phyloP scores from a whole-genome alignment of 495 filamentous ascomycete genomes.

The Hypoxylon rickii region DNA sequence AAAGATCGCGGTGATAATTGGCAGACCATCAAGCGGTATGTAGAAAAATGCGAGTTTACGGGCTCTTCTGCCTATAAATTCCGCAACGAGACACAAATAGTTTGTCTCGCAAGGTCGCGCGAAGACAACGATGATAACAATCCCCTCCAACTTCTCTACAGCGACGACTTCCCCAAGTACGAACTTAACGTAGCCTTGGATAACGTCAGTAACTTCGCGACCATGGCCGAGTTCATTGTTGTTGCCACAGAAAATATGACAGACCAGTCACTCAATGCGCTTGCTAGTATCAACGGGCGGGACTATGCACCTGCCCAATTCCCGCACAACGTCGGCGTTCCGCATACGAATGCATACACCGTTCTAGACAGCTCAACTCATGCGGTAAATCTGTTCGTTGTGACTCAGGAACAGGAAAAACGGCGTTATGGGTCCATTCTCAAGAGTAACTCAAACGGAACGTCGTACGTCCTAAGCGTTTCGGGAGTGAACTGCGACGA shows the following conservation, averaged over 20 bases:
- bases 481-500: constrained; percentile 76
- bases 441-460: constrained; percentile 98
- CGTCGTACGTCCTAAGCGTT: constrained; percentile 84
- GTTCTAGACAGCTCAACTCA: constrained; percentile 92
- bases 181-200: constrained; percentile 58
- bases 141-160: constrained; percentile 71
- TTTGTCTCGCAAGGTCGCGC: constrained; percentile 76
- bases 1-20: constrained; percentile 77
- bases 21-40: constrained; percentile 67
- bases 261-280: constrained; percentile 70
- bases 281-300: constrained; percentile 80
- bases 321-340: constrained; percentile 76
- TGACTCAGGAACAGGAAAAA: constrained; percentile 62
- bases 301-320: constrained; percentile 84
- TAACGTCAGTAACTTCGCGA: constrained; percentile 83
- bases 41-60: constrained; percentile 81
- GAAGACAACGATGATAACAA: constrained; percentile 66
- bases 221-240: constrained; percentile 93
- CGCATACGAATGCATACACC: constrained; percentile 80
- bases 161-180: constrained; percentile 73
- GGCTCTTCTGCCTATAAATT: constrained; percentile 62
- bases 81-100: constrained; percentile 68
- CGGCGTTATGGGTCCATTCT: constrained; percentile 82
- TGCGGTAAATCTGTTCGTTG: constrained; percentile 90
- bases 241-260: constrained; percentile 74